phyloP scores from a whole-genome alignment of 1,139 yeast genomes.

The Torulaspora globosa region DNA sequence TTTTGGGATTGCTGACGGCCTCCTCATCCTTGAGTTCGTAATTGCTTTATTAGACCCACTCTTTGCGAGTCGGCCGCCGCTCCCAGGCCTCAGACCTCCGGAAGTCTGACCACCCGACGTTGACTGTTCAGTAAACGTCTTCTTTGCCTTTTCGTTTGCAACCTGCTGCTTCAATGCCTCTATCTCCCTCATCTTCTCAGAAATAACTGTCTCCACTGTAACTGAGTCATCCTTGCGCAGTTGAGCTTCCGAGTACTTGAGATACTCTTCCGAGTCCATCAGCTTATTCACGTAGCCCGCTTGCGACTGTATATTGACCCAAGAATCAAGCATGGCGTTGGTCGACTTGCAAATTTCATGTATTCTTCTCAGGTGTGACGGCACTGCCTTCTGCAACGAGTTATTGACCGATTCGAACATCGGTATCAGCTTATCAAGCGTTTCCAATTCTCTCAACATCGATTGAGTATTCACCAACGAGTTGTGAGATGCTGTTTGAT shows the following conservation, averaged over 20 bases:
- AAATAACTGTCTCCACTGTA: constrained; percentile 17
- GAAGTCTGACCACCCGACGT: not conserved
- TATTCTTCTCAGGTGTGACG: constrained; percentile 27
- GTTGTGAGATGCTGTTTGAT: constrained; percentile 1
- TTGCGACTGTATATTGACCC: constrained; percentile 35
- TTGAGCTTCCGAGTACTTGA: constrained; percentile 18
- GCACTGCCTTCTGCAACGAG: constrained; percentile 22
- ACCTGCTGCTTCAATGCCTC: constrained; percentile 22
- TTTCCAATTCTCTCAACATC: constrained; percentile 31
- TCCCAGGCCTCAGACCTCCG: constrained; percentile 1
- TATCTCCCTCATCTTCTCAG: constrained; percentile 21
- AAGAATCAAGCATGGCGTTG: constrained; percentile 32
- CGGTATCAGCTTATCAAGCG: constrained; percentile 32
- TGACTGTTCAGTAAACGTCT: not conserved
- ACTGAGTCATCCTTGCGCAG: constrained; percentile 15
- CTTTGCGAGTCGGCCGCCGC: constrained; percentile 3
- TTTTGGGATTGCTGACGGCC: constrained; percentile 17
- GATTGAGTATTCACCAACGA: constrained; percentile 32
- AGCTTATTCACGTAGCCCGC: constrained; percentile 33
- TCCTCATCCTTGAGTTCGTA: constrained; percentile 7
- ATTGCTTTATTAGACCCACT: not conserved
- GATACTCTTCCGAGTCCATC: constrained; percentile 27
- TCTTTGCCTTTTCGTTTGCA: constrained; percentile 18
- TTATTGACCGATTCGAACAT: constrained; percentile 29
- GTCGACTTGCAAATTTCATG: constrained; percentile 33